Conservation (phyloP, 345 rosid species). For the Eucalyptus sp. region DNA sequence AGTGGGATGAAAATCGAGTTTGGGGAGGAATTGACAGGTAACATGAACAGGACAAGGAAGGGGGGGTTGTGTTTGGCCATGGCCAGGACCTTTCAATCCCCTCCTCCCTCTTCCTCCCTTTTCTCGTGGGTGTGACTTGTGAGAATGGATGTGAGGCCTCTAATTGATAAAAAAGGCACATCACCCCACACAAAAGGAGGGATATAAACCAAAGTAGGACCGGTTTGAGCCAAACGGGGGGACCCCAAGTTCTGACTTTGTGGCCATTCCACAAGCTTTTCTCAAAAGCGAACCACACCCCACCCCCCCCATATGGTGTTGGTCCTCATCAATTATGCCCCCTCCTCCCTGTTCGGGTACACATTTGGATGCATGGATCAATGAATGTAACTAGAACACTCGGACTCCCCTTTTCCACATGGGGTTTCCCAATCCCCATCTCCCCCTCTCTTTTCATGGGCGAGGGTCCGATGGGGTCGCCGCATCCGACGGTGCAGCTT, state of each 20-base stretch:
- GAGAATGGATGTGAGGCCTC: not conserved
- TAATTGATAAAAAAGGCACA: not conserved
- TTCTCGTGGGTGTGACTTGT: not conserved
- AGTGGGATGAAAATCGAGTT: not conserved
- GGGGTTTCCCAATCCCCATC: not conserved
- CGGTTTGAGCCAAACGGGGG: not conserved
- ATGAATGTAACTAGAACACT: not conserved
- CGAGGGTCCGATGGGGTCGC: not conserved
- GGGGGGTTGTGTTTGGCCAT: not conserved
- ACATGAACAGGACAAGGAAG: not conserved
- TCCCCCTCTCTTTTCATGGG: not conserved
- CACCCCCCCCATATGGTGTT: not conserved
- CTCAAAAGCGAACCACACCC: not conserved
- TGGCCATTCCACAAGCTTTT: not conserved
- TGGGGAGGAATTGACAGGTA: not conserved
- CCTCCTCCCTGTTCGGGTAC: not conserved
- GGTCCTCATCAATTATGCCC: not conserved
- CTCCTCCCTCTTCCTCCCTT: not conserved
- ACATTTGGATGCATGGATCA: not conserved
- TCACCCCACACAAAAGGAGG: not conserved
- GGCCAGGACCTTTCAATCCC: not conserved
- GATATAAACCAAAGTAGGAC: not conserved
- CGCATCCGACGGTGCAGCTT: not conserved
- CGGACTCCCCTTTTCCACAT: not conserved
- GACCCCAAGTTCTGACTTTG: not conserved